These are phyloP conservation scores for Samsoniella hepiali DNA, from an alignment of 2,329 filamentous ascomycete genomes.

Conservation along the genomic window DNA sequence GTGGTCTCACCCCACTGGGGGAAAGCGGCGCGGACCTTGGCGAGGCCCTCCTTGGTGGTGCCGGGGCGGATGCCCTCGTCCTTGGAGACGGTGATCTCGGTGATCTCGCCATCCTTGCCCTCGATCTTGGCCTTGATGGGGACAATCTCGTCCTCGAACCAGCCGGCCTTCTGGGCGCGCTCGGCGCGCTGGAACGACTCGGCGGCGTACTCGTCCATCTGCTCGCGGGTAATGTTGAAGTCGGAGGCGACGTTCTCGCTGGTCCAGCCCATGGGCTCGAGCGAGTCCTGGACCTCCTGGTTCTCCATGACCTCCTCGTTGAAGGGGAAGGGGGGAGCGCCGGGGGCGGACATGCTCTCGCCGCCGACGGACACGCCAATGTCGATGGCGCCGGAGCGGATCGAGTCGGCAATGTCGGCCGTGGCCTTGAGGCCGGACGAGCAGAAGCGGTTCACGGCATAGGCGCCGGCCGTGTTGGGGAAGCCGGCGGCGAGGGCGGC, in stretches of 20 bases:
- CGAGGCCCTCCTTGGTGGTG: constrained; percentile 77
- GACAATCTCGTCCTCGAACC: constrained; percentile 90
- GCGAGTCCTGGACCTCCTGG: constrained; percentile 79
- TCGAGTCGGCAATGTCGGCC: constrained; percentile 90
- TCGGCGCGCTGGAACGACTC: constrained; percentile 88
- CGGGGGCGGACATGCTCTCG: constrained; percentile 78
- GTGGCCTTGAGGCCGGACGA: constrained; percentile 93
- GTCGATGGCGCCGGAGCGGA: constrained; percentile 75
- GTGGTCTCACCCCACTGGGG: constrained; percentile 81
- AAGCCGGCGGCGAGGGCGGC: constrained; percentile 88
- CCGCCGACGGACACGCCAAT: constrained; percentile 84
- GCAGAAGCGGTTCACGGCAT: constrained; percentile 91
- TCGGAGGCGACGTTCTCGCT: constrained; percentile 93
- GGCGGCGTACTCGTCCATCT: constrained; percentile 80
- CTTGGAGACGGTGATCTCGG: constrained; percentile 72
- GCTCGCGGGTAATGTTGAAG: constrained; percentile 77
- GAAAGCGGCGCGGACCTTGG: constrained; percentile 88
- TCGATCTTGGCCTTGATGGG: constrained; percentile 81
- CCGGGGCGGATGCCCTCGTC: constrained; percentile 91
- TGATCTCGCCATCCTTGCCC: constrained; percentile 75
- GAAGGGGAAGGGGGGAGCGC: constrained; percentile 72
- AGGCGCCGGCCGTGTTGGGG: constrained; percentile 82
- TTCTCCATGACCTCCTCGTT: constrained; percentile 69
- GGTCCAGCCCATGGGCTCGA: constrained; percentile 97
- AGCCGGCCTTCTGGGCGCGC: constrained; percentile 82